Evolutionary conservation across 305 asterid species (phyloP).

Genomic region (Lippia alba): DNA sequence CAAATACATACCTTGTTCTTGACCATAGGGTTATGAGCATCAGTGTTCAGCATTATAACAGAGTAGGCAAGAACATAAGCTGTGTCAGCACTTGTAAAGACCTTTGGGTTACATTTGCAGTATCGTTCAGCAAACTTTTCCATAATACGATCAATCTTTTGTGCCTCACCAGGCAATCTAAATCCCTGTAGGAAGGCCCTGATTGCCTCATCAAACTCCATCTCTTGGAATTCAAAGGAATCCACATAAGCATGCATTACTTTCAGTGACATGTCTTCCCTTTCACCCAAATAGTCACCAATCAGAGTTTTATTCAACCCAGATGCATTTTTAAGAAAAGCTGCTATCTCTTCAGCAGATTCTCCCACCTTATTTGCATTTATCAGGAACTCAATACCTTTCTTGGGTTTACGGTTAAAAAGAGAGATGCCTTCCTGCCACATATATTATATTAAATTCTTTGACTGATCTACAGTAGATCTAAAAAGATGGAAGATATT

Average conservation of each 20-base stretch:
- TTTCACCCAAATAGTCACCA: conserved; percentile 99
- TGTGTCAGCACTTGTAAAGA: conserved; percentile 95
- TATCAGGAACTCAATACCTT: conserved; percentile 93
- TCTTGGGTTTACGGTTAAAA: conserved; percentile 96
- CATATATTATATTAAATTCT: conserved; percentile 40
- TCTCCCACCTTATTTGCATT: conserved; percentile 94
- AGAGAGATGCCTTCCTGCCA: conserved; percentile 99
- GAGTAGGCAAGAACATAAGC: conserved; percentile 99
- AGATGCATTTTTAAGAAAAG: conserved; percentile 85
- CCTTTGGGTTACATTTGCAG: conserved; percentile 93
- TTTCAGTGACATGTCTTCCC: conserved; percentile 91
- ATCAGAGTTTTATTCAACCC: conserved; percentile 90
- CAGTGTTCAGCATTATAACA: conserved; percentile 95
- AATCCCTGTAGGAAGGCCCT: conserved; percentile 92
- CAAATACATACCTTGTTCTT: conserved; percentile 79
- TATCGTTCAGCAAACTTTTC: conserved; percentile 97
- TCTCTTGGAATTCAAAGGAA: conserved; percentile 94
- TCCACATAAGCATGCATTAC: conserved; percentile 99
- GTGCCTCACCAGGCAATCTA: conserved; percentile 99
- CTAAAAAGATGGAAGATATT: conserved; percentile 18
- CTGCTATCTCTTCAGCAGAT: conserved; percentile 91
- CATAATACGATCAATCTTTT: conserved; percentile 97
- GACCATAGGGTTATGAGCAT: conserved; percentile 98
- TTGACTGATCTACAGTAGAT: conserved; percentile 26
- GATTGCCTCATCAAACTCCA: conserved; percentile 97